phyloP scores from a whole-genome alignment of 2,329 filamentous ascomycete species.

The Trichoderma simmonsii region DNA sequence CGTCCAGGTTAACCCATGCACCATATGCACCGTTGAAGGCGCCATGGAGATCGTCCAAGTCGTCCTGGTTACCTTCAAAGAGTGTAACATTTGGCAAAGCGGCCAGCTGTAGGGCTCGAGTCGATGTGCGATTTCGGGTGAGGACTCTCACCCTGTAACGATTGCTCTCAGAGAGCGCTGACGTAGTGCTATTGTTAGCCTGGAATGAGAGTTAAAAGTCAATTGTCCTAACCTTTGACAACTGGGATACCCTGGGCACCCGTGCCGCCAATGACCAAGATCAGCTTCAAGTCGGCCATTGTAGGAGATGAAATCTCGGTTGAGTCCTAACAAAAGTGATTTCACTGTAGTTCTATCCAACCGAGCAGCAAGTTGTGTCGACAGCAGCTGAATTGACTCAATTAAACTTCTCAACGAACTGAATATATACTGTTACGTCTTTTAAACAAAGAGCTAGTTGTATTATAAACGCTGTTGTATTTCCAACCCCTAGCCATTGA shows the following conservation, averaged over 20 bases:
- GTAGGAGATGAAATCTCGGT: neutral
- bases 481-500: neutral
- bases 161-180: neutral
- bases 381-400: neutral
- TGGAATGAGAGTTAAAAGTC: neutral
- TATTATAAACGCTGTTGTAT: neutral
- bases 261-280: neutral
- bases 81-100: neutral
- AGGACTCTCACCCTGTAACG: neutral
- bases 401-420: neutral
- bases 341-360: neutral
- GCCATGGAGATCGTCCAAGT: neutral
- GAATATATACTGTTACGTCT: neutral
- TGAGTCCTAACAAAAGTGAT: neutral
- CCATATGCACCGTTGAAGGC: neutral
- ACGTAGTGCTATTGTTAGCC: neutral
- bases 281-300: neutral
- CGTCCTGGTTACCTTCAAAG: neutral
- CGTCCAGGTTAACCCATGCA: neutral
- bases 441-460: neutral
- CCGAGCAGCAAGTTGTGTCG: rapidly evolving
- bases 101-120: neutral
- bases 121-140: neutral
- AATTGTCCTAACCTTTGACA: neutral
- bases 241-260: neutral